A percentile compares a stretch with the other conserved stretches of the same genome.
Conservation (phyloP, 139 green algal species). For the Astrephomene gubernaculifera region DNA sequence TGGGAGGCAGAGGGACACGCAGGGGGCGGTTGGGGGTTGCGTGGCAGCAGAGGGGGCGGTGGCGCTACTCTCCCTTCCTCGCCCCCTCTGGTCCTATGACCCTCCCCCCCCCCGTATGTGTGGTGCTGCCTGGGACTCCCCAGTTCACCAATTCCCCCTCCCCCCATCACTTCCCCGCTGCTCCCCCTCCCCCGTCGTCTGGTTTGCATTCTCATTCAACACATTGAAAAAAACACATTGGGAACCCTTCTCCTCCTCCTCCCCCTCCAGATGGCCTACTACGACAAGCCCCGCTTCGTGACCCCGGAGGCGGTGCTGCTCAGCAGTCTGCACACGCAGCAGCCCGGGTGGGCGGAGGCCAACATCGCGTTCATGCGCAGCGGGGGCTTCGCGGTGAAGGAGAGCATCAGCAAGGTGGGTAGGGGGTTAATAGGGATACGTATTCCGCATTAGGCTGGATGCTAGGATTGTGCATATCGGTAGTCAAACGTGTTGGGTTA, state of each 20-base stretch:
- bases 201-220: too few relatives aligned
- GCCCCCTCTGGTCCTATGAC: background rate
- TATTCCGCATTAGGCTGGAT: too few relatives aligned
- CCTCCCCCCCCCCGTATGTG: background rate
- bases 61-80: background rate
- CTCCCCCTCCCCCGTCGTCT: too few relatives aligned
- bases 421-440: too few relatives aligned
- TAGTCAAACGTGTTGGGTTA: too few relatives aligned
- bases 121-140: too few relatives aligned
- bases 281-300: conserved; percentile 77
- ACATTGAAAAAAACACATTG: too few relatives aligned
- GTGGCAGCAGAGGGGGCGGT: background rate
- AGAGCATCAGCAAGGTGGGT: conserved; percentile 50
- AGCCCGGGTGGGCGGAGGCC: conserved; percentile 84
- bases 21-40: background rate
- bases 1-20: background rate
- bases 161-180: too few relatives aligned
- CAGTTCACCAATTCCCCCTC: too few relatives aligned
- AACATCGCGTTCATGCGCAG: conserved; percentile 94
- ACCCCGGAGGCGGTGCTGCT: conserved; percentile 88
- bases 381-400: conserved; percentile 86
- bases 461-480: too few relatives aligned
- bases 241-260: background rate
- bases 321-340: conserved; percentile 84
- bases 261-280: conserved; percentile 79